Percentiles rank a stretch among this genome's conserved stretches.
These are phyloP conservation scores for Trichoderma polysporum DNA, from an alignment of 2,329 filamentous ascomycete species.

Conservation along the genomic window DNA sequence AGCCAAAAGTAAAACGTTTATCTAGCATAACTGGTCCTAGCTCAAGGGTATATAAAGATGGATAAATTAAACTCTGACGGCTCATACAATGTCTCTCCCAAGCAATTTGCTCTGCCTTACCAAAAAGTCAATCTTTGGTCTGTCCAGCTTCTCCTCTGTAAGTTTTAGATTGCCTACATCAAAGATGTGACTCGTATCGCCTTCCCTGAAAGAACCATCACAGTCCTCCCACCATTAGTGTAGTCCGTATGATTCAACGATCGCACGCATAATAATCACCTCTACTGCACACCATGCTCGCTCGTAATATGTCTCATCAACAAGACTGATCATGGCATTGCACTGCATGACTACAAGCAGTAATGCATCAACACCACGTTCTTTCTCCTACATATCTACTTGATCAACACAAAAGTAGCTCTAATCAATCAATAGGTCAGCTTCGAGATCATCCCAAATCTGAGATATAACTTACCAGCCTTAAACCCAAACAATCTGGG, in stretches of 20 bases:
- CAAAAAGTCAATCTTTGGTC: background rate
- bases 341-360: background rate
- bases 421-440: background rate
- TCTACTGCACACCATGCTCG: background rate
- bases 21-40: too few relatives aligned
- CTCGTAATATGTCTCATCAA: background rate
- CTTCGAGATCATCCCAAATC: background rate
- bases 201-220: background rate
- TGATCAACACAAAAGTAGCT: background rate
- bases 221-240: background rate
- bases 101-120: background rate
- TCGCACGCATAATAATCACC: background rate
- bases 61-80: background rate
- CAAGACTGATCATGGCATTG: background rate
- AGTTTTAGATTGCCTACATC: background rate
- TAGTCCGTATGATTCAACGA: background rate
- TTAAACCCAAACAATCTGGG: background rate
- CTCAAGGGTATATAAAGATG: too few relatives aligned
- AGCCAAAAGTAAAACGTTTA: too few relatives aligned
- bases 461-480: background rate
- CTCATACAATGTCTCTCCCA: background rate
- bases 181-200: background rate
- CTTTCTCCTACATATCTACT: background rate
- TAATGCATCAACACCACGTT: background rate
- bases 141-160: background rate